Evolutionary conservation across 805 yeast species (phyloP).

Genomic region (Candida anglica): DNA sequence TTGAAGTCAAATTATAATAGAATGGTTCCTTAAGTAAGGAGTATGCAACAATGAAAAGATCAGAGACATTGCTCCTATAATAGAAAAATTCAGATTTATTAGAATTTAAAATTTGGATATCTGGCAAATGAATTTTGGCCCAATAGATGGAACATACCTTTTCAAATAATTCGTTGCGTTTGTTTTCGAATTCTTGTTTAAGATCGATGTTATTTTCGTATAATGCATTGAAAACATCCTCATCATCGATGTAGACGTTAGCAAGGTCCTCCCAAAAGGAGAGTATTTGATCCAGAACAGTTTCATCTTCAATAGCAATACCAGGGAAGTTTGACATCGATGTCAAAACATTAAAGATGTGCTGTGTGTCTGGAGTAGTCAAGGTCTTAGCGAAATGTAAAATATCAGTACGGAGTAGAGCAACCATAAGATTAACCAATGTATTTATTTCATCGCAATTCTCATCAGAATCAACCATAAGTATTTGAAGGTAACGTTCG

Average conservation of each 20-base stretch:
- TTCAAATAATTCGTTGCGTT: slow-evolving; percentile 39
- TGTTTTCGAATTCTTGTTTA: slow-evolving; percentile 16
- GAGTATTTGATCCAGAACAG: slow-evolving; percentile 45
- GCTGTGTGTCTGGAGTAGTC: slow-evolving; percentile 26
- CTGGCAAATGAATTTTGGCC: slow-evolving; percentile 54
- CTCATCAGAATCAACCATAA: slow-evolving; percentile 26
- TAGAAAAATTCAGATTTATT: slow-evolving; percentile 54
- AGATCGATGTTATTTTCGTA: slow-evolving; percentile 7
- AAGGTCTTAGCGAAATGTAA: slow-evolving; percentile 38
- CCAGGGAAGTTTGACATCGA: slow-evolving; percentile 56
- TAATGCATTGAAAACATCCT: slow-evolving; percentile 18
- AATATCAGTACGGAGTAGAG: slow-evolving; percentile 45
- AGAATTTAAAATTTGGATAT: slow-evolving; percentile 23
- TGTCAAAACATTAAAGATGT: slow-evolving; percentile 46
- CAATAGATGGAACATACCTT: slow-evolving; percentile 63
- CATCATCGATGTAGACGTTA: slow-evolving; percentile 52
- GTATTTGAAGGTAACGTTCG: slow-evolving; percentile 26
- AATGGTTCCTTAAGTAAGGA: slow-evolving; percentile 57
- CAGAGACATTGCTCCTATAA: slow-evolving; percentile 73
- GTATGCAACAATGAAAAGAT: slow-evolving; percentile 69
- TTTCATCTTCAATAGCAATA: slow-evolving; percentile 56
- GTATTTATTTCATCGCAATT: slow-evolving; percentile 29
- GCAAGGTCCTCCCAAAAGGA: slow-evolving; percentile 69
- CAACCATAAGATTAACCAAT: slow-evolving; percentile 43
- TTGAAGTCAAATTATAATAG: slow-evolving; percentile 39